Conservation (phyloP, 2,329 filamentous ascomycete genomes). For the Trichophyton rubrum region DNA sequence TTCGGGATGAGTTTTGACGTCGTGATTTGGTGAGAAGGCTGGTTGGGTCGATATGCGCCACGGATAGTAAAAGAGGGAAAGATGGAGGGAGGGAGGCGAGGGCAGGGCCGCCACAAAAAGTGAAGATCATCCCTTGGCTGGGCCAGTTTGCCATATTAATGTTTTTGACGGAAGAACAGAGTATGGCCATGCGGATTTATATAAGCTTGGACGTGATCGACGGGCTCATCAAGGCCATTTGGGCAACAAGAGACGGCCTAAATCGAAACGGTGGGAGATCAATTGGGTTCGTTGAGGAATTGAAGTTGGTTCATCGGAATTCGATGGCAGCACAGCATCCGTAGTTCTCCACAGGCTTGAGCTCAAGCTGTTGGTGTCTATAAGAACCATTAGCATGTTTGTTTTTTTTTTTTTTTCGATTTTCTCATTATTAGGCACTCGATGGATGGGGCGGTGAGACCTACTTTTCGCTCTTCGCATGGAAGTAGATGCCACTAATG, state of each 20-base stretch:
- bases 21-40: background rate
- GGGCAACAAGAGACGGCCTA: background rate
- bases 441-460: conserved; percentile 25
- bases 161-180: background rate
- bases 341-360: conserved; percentile 74
- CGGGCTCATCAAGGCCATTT: background rate
- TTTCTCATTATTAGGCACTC: background rate
- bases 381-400: background rate
- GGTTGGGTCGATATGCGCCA: background rate
- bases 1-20: background rate
- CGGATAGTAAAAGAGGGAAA: background rate
- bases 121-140: background rate
- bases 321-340: conserved; percentile 80
- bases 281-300: background rate
- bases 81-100: background rate
- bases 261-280: background rate
- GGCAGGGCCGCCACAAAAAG: background rate
- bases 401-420: no score
- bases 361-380: conserved; percentile 83
- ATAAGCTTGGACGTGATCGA: background rate
- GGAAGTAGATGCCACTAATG: conserved; percentile 92
- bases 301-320: conserved; percentile 50
- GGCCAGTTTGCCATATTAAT: background rate
- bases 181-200: background rate
- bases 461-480: conserved; percentile 94